phyloP scores from a whole-genome alignment of 129 eudicot species.

The Dittrichia graveolens region DNA sequence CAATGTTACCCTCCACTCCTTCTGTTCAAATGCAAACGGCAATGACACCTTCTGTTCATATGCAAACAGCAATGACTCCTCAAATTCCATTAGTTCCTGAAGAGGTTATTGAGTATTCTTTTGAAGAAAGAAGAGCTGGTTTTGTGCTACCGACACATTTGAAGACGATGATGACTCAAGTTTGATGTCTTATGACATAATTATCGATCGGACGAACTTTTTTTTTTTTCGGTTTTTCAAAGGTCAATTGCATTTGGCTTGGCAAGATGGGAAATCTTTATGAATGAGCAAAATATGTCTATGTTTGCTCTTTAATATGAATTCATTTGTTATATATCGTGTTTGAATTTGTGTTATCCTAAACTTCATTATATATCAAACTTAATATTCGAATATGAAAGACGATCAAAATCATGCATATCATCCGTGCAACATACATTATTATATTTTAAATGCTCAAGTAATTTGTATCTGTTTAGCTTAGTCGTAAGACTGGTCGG shows the following conservation, averaged over 20 bases:
- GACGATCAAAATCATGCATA: not conserved
- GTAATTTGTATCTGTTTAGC: too few relatives aligned
- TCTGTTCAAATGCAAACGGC: slow-evolving; percentile 68
- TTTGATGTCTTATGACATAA: slow-evolving; percentile 21
- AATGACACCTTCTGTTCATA: slow-evolving; percentile 50
- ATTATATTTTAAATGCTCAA: too few relatives aligned
- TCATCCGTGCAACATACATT: not conserved
- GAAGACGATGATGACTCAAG: slow-evolving; percentile 40
- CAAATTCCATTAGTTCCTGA: slow-evolving; percentile 25
- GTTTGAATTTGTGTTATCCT: not conserved
- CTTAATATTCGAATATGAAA: not conserved
- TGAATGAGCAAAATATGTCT: slow-evolving; percentile 17
- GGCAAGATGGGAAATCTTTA: slow-evolving; percentile 2
- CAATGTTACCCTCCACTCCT: slow-evolving; percentile 43
- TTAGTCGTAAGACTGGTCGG: too few relatives aligned
- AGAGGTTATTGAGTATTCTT: slow-evolving; percentile 78
- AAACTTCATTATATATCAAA: not conserved
- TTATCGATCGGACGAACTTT: not conserved
- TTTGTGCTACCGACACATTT: slow-evolving; percentile 55
- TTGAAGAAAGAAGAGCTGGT: slow-evolving; percentile 88
- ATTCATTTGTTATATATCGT: not conserved
- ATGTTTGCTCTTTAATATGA: slow-evolving; percentile 17
- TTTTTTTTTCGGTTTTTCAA: not conserved
- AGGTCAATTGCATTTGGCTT: slow-evolving; percentile 65
- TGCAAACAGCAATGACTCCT: slow-evolving; percentile 19